These are phyloP conservation scores for Candida sojae DNA, from an alignment of 1,139 yeast genomes.

Conservation along the genomic window DNA sequence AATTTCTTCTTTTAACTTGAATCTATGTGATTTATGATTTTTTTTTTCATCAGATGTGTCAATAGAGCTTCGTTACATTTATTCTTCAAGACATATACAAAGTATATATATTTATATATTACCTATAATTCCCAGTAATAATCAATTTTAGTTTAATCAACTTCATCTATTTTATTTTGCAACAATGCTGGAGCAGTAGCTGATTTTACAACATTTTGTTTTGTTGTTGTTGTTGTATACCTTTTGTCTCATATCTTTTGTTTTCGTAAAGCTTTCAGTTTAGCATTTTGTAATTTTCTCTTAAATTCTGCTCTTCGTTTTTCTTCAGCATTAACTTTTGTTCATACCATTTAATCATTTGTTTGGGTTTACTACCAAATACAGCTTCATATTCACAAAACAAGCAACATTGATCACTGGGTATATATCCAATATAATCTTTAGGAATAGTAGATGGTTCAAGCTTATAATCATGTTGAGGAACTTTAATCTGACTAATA, in stretches of 20 bases:
- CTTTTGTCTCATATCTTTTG: constrained; percentile 28
- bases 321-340: constrained; percentile 34
- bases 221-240: constrained; percentile 15
- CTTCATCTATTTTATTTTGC: constrained; percentile 3
- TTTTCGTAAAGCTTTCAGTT: constrained; percentile 35
- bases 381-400: constrained; percentile 64
- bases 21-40: not conserved
- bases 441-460: constrained; percentile 9
- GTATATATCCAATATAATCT: constrained; percentile 14
- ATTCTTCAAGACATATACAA: not conserved
- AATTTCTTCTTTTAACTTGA: constrained; percentile 37
- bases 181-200: constrained; percentile 8
- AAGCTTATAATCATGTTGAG: not conserved
- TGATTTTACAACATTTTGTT: constrained; percentile 7
- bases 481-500: not conserved
- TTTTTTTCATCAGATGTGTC: not conserved
- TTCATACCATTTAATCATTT: constrained; percentile 28
- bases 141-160: not conserved
- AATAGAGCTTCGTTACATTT: no score
- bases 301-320: constrained; percentile 34
- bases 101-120: not conserved
- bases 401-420: constrained; percentile 38
- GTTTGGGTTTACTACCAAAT: constrained; percentile 14
- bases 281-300: constrained; percentile 38
- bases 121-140: not conserved